phyloP scores from a whole-genome alignment of 2,329 filamentous ascomycete genomes.

The Ophiostoma australiae region DNA sequence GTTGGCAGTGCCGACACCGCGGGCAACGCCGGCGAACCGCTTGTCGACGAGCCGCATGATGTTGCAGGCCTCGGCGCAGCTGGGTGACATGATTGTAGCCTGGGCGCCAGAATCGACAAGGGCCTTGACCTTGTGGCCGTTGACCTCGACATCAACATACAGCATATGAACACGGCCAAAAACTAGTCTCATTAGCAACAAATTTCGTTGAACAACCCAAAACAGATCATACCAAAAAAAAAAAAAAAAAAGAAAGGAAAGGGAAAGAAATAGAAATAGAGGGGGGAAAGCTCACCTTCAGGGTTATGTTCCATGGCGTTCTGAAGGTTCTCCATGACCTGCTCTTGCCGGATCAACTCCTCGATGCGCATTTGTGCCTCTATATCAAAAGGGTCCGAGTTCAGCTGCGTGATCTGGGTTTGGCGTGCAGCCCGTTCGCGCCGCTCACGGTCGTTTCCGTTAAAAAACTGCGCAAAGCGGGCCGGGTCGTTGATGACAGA shows the following conservation, averaged over 20 bases:
- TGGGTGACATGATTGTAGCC: slow-evolving; percentile 96
- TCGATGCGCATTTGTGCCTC: slow-evolving; percentile 90
- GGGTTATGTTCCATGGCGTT: slow-evolving; percentile 97
- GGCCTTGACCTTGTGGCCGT: slow-evolving; percentile 85
- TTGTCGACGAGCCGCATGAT: slow-evolving; percentile 95
- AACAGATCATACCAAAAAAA: slow-evolving; percentile 18
- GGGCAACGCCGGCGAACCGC: slow-evolving; percentile 85
- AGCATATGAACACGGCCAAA: slow-evolving; percentile 95
- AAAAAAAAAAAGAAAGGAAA: too few relatives aligned
- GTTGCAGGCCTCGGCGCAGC: slow-evolving; percentile 83
- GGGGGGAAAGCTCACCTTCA: slow-evolving; percentile 86
- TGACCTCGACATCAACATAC: slow-evolving; percentile 93
- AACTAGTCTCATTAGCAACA: slow-evolving; percentile 47
- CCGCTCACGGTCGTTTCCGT: slow-evolving; percentile 63
- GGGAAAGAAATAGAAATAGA: too few relatives aligned
- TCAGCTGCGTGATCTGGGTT: slow-evolving; percentile 76
- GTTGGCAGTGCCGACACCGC: slow-evolving; percentile 87
- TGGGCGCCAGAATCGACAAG: slow-evolving; percentile 97
- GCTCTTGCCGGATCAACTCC: slow-evolving; percentile 93
- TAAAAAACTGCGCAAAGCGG: slow-evolving; percentile 69
- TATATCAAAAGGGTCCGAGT: slow-evolving; percentile 89
- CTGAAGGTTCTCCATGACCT: slow-evolving; percentile 90
- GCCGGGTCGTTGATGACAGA: slow-evolving; percentile 68
- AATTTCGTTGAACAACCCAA: neutral
- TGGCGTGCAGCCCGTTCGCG: slow-evolving; percentile 71